A percentile compares a stretch with the other conserved stretches of the same genome.
These are phyloP conservation scores for Withania somnifera DNA, from an alignment of 305 asterid species.

Conservation along the genomic window DNA sequence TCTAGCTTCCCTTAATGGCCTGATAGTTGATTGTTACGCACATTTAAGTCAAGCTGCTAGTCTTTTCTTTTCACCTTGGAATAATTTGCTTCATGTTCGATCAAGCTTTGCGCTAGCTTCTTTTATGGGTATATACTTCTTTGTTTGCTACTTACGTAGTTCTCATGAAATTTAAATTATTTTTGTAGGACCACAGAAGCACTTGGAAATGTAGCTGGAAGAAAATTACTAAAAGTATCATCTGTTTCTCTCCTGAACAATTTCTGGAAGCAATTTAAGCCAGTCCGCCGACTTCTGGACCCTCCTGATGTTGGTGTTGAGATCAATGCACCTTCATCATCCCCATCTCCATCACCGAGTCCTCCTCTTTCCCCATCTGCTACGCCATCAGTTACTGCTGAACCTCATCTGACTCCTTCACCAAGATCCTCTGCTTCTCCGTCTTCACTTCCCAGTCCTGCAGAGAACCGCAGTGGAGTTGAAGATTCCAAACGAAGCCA, in stretches of 20 bases:
- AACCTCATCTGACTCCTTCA: conserved; percentile 13
- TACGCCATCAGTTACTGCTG: conserved; percentile 2
- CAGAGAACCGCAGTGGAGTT: conserved; percentile 8
- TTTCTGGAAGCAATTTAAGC: not conserved
- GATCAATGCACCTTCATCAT: conserved; percentile 4
- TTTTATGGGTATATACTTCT: not conserved
- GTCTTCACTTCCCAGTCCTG: conserved; percentile 18
- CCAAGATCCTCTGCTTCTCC: conserved; percentile 20
- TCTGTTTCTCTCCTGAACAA: not conserved
- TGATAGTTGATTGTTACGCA: not conserved
- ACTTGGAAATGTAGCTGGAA: conserved; percentile 20
- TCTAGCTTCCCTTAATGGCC: not conserved
- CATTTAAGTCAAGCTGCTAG: not conserved
- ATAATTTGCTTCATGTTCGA: not conserved
- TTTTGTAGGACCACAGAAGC: conserved; percentile 24
- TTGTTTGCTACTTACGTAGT: not conserved
- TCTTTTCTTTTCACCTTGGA: not conserved
- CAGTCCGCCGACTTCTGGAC: not conserved
- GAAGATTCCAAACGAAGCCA: conserved; percentile 2
- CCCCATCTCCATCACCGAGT: conserved; percentile 14
- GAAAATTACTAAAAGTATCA: conserved; percentile 18
- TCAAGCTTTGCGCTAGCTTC: not conserved
- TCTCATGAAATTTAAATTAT: not conserved
- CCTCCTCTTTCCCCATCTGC: conserved; percentile 16
- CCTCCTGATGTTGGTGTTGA: not conserved